Conservation (phyloP, 352 stramenopile genomes). For the Globisporangium nagaii region DNA sequence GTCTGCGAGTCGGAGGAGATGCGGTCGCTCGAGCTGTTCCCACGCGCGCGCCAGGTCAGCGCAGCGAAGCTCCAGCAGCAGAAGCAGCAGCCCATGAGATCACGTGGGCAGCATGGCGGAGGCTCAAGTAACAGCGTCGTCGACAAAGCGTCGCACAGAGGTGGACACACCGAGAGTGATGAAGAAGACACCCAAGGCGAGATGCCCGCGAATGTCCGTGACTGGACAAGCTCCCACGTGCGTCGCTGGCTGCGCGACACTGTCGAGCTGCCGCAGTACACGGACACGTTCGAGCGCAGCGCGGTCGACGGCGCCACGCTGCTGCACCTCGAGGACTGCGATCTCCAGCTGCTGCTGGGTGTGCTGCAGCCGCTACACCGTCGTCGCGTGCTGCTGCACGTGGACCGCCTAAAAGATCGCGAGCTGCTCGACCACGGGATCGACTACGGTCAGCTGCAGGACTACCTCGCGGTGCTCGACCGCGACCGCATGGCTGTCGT, state of each 20-base stretch:
- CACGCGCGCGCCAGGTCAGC: constrained; percentile 25
- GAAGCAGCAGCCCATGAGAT: background rate
- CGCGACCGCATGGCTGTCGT: constrained; percentile 59
- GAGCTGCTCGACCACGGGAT: constrained; percentile 51
- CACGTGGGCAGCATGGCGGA: too few relatives aligned
- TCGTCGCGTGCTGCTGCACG: constrained; percentile 35
- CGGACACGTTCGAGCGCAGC: constrained; percentile 41
- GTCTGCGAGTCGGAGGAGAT: constrained; percentile 45
- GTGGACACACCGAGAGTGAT: too few relatives aligned
- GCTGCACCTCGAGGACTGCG: constrained; percentile 40
- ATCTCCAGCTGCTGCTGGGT: constrained; percentile 60
- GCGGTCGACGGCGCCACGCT: constrained; percentile 63
- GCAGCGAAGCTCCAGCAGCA: constrained; percentile 16
- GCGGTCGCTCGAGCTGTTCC: constrained; percentile 53
- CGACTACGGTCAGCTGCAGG: constrained; percentile 63
- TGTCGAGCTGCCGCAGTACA: constrained; percentile 52
- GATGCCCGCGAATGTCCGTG: constrained; percentile 26
- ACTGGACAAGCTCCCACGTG: constrained; percentile 57
- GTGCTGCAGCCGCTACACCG: constrained; percentile 60
- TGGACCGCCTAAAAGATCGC: constrained; percentile 62
- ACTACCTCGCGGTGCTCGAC: constrained; percentile 71
- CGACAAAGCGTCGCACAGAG: too few relatives aligned
- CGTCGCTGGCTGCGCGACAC: constrained; percentile 37
- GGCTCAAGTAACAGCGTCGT: too few relatives aligned
- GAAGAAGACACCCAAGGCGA: constrained; percentile 1